Evolutionary conservation across 2,329 filamentous ascomycete genomes (phyloP).

Genomic region (Stylonectria norvegica): DNA sequence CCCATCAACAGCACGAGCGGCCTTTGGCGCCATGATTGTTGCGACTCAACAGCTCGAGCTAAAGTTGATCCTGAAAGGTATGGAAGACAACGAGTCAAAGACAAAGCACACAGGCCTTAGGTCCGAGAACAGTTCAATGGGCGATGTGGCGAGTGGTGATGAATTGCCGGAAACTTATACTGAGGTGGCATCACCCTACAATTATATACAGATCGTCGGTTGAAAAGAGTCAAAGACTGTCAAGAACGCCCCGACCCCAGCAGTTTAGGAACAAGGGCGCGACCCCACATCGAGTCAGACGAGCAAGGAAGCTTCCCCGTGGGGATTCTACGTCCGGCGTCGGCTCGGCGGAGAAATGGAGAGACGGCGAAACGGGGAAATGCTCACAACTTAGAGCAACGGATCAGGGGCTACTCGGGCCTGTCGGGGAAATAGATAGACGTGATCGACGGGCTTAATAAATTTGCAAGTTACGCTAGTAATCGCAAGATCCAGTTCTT

Average conservation of each 20-base stretch:
- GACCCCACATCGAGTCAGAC: constrained; percentile 1
- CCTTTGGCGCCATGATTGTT: constrained; percentile 34
- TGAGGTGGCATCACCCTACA: not conserved
- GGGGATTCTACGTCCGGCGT: constrained; percentile 11
- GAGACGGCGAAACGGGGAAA: constrained; percentile 15
- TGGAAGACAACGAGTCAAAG: no score
- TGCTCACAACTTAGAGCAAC: no score
- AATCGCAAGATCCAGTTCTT: not conserved
- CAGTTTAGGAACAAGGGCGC: no score
- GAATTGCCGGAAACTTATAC: no score
- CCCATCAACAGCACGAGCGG: constrained; percentile 29
- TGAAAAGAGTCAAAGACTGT: not conserved
- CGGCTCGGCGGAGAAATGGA: not conserved
- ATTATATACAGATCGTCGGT: constrained; percentile 12
- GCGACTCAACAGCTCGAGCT: no score
- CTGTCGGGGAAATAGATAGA: constrained; percentile 1
- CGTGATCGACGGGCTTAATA: constrained; percentile 4
- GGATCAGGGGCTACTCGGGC: no score
- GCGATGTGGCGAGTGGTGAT: no score
- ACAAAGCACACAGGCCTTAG: no score
- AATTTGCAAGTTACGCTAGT: no score
- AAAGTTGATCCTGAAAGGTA: no score
- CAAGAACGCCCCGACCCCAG: no score
- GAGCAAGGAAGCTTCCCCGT: constrained; percentile 16
- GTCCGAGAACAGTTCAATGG: no score